A percentile compares a stretch with the other conserved stretches of the same genome.
These are phyloP conservation scores for Rachicladosporium sp. DNA, from an alignment of 2,329 filamentous ascomycete genomes.

Conservation along the genomic window DNA sequence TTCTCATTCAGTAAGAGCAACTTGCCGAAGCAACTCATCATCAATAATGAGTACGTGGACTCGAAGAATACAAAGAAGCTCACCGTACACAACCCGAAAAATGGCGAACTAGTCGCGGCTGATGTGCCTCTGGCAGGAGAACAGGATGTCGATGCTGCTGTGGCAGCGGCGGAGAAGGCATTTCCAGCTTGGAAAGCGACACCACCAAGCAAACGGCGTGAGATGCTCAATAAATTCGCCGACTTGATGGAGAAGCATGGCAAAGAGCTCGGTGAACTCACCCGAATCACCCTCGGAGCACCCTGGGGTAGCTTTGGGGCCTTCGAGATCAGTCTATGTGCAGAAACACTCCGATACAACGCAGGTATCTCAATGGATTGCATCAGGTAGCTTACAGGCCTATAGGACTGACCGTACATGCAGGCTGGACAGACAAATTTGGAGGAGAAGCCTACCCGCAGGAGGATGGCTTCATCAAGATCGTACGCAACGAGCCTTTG, in stretches of 20 bases:
- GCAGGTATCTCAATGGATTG: not conserved
- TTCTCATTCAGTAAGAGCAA: too few species aligned
- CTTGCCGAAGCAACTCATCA: too few species aligned
- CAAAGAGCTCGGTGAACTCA: constrained; percentile 45
- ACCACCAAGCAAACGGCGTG: constrained; percentile 47
- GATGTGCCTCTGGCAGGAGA: constrained; percentile 40
- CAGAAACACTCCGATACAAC: constrained; percentile 11
- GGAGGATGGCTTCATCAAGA: constrained; percentile 17
- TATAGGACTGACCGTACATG: constrained; percentile 29
- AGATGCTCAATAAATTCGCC: constrained; percentile 58
- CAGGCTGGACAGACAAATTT: constrained; percentile 16
- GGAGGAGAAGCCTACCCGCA: constrained; percentile 16
- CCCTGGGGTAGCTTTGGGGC: constrained; percentile 34
- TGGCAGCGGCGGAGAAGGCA: constrained; percentile 50
- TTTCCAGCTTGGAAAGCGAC: constrained; percentile 56
- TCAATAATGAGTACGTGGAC: too few species aligned
- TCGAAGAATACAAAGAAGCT: constrained; percentile 27
- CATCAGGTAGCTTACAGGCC: constrained; percentile 44
- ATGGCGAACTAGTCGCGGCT: constrained; percentile 38
- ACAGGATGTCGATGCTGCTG: constrained; percentile 42
- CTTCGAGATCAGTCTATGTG: constrained; percentile 30
- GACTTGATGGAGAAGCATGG: constrained; percentile 16
- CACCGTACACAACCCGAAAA: constrained; percentile 37
- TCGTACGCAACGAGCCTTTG: constrained; percentile 30
- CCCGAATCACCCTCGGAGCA: constrained; percentile 35